Conservation (phyloP, 768 basidiomycete species). For the Dioszegia aurantiaca region DNA sequence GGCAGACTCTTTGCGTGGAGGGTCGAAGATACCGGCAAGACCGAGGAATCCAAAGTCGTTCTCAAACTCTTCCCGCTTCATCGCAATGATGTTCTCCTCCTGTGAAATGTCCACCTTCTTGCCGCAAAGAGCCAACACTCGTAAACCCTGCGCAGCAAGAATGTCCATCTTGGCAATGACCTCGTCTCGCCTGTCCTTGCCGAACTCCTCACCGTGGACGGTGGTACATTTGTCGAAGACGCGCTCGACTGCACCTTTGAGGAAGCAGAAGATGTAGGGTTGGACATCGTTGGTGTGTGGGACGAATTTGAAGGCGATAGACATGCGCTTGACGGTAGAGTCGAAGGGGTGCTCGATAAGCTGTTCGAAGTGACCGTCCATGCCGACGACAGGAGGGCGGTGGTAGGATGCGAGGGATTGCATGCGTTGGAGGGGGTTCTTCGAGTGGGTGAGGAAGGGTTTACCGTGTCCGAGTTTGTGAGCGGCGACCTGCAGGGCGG, state of each 20-base stretch:
- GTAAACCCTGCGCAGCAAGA: slow-evolving; percentile 54
- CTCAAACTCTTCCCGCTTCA: slow-evolving; percentile 57
- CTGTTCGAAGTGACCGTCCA: slow-evolving; percentile 50
- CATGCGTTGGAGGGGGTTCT: slow-evolving; percentile 13
- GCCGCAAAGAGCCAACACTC: slow-evolving; percentile 54
- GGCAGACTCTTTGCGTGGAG: slow-evolving; percentile 60
- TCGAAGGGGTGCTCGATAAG: slow-evolving; percentile 58
- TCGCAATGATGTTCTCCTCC: slow-evolving; percentile 43
- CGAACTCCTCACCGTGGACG: slow-evolving; percentile 41
- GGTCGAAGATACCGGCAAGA: slow-evolving; percentile 60
- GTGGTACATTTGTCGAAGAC: slow-evolving; percentile 58
- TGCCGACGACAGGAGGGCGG: slow-evolving; percentile 10
- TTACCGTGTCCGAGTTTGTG: slow-evolving; percentile 58
- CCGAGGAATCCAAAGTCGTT: slow-evolving; percentile 58
- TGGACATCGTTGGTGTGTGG: slow-evolving; percentile 17
- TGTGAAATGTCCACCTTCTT: slow-evolving; percentile 47
- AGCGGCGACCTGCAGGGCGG: slow-evolving; percentile 61
- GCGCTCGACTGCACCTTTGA: slow-evolving; percentile 56
- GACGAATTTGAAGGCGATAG: slow-evolving; percentile 43
- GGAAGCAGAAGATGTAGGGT: slow-evolving; percentile 40
- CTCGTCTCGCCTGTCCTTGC: slow-evolving; percentile 39
- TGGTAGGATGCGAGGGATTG: slow-evolving; percentile 18
- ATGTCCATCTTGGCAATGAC: slow-evolving; percentile 40
- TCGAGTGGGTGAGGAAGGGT: slow-evolving; percentile 48
- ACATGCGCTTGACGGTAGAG: slow-evolving; percentile 60